Base-by-base conservation (phyloP, 768 basidiomycete species). In the Cyclocybe aegerita region DNA sequence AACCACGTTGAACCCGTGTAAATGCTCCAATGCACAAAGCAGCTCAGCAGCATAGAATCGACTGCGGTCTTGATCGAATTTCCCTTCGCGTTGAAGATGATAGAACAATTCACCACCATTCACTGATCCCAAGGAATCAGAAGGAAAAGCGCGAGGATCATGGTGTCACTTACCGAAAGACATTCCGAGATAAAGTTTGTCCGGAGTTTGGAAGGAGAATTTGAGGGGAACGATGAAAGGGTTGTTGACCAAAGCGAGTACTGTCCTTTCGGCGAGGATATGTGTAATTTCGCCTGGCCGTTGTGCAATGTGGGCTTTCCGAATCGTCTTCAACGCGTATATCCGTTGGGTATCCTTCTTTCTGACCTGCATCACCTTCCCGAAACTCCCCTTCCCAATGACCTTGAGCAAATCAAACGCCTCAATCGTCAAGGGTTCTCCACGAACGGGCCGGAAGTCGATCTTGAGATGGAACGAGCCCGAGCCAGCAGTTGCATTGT, bases 191-290 rank as follows among this genome's bases (percentile, higher is more conserved):
- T 99, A 99, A 5, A 99, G 76, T 68, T 99, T 99, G 67, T 98
- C 96, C 1, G 90, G 90, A 53, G 88, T 94, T 72, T 99, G 96
- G 81, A 98, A 99, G 4, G 93, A 96, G 70, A 99, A 98, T 65
- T 99, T 98, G 68, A 99, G 85, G 14, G 96, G 97, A 0, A 98
- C 97, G 68, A 99, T 98, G 75, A 99, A 99, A 0, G 96, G 96
- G 63, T 94, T 97, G 73, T 98, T 97, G 53, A 99, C 97, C 48
- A 98, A 79, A 0, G 96, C 96, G 41, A 98, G 79, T 17, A 99
- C 96, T 0, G 96, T 98, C 57, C 97, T 80, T 73, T 99, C 96
- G 4, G 96, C 96, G 35, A 98, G 79, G 54, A 98, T 98, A 66
- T 98, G 97, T 2, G 93, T 98, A 60, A 99, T 98, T 73, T 98